Percentiles rank a stretch among this genome's conserved stretches.
phyloP scores from a whole-genome alignment of 257 asterid species.

The Scutellaria barbata region DNA sequence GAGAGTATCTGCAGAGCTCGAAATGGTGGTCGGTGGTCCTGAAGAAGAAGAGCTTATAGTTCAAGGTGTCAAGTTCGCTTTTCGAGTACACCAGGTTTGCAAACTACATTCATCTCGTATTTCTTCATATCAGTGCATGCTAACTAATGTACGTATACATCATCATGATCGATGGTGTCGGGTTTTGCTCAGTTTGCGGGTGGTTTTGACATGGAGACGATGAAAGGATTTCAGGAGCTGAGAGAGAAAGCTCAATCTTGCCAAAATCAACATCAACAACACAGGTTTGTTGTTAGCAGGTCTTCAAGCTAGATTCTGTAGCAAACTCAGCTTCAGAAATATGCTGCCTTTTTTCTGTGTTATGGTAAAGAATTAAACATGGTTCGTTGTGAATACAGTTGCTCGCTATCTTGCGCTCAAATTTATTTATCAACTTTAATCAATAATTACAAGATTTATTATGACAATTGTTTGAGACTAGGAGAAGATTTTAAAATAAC shows the following conservation, averaged over 20 bases:
- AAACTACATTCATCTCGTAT: not conserved
- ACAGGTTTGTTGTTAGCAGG: conserved; percentile 44
- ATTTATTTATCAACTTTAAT: conserved; percentile 29
- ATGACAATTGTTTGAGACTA: not conserved
- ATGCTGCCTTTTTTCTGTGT: not conserved
- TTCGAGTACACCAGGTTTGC: conserved; percentile 88
- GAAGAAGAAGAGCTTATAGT: conserved; percentile 81
- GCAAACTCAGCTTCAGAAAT: conserved; percentile 60
- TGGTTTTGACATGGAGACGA: conserved; percentile 94
- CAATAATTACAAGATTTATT: conserved; percentile 21
- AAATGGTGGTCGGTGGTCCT: conserved; percentile 69
- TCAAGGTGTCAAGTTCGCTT: conserved; percentile 91
- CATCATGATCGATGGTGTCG: not conserved
- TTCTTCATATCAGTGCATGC: not conserved
- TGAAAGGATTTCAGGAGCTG: conserved; percentile 91
- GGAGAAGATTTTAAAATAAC: too few relatives aligned
- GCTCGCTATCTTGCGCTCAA: conserved; percentile 25
- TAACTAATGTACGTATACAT: not conserved
- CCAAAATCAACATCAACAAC: conserved; percentile 53
- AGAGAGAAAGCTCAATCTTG: conserved; percentile 77
- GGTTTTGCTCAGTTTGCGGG: conserved; percentile 80
- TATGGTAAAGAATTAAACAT: conserved; percentile 28
- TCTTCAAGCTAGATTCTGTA: conserved; percentile 38
- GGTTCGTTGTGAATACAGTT: conserved; percentile 40
- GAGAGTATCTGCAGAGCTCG: conserved; percentile 90